These are phyloP conservation scores for Scedosporium aurantiacum DNA, from an alignment of 2,329 filamentous ascomycete species.

Conservation along the genomic window DNA sequence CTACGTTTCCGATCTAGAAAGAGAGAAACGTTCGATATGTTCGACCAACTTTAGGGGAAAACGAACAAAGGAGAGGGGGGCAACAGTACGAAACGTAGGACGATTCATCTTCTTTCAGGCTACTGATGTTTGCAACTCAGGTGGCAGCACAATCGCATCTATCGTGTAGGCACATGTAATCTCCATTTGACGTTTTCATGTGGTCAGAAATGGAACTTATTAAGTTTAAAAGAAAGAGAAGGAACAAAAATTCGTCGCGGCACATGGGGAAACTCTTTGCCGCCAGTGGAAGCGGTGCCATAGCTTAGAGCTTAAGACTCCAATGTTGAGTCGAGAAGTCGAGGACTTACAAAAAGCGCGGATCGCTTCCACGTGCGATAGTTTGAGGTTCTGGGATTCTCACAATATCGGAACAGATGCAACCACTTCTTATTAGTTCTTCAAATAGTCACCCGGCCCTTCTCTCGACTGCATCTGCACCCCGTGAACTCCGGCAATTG, in stretches of 20 bases:
- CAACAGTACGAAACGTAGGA: background rate
- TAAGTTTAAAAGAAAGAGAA: too few relatives aligned
- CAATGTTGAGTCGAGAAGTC: background rate
- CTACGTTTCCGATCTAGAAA: background rate
- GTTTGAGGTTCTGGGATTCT: background rate
- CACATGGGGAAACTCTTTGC: too few relatives aligned
- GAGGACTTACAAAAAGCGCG: background rate
- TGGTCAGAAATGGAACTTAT: background rate
- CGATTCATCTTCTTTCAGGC: constrained; percentile 1
- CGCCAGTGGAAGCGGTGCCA: background rate
- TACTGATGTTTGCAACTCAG: background rate
- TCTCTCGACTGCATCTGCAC: background rate
- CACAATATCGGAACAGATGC: background rate
- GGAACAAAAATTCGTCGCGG: too few relatives aligned
- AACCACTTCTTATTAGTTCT: background rate
- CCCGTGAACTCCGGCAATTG: background rate
- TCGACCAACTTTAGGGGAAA: background rate
- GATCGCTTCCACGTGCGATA: background rate
- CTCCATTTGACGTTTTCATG: background rate
- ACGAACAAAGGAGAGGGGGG: background rate
- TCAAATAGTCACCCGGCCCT: background rate
- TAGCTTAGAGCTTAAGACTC: background rate
- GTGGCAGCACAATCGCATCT: background rate
- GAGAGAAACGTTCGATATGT: background rate
- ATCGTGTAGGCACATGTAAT: background rate